Conservation (phyloP, 2,329 filamentous ascomycete genomes). For the Cadophora sp. region DNA sequence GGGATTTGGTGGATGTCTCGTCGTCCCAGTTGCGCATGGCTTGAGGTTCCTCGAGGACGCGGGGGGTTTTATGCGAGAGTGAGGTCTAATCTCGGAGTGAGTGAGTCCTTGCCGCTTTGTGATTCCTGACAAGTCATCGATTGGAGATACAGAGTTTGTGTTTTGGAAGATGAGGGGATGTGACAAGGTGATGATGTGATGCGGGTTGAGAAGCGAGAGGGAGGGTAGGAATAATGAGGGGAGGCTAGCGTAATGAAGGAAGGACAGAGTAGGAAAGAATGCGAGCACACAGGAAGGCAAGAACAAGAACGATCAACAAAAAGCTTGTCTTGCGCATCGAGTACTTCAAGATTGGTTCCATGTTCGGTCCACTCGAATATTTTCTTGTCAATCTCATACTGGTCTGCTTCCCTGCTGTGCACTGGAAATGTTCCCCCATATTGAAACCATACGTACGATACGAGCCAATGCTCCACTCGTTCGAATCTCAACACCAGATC, state of each 20-base stretch:
- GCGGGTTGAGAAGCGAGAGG: not conserved
- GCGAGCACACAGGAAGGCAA: not conserved
- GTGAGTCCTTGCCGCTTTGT: slow-evolving; percentile 15
- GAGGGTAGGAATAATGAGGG: not conserved
- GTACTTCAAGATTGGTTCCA: no score
- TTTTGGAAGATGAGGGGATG: not conserved
- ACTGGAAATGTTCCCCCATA: no score
- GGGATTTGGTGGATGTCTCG: slow-evolving; percentile 11
- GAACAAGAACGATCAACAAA: not conserved
- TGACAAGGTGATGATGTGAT: not conserved
- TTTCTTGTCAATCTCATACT: not conserved
- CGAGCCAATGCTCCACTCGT: not conserved
- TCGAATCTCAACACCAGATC: not conserved
- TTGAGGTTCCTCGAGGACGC: not conserved
- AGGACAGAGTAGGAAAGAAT: not conserved
- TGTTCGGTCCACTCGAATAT: no score
- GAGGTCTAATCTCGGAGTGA: not conserved
- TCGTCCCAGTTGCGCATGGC: slow-evolving; percentile 23
- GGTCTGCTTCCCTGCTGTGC: no score
- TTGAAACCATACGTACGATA: not conserved
- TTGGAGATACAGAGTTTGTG: slow-evolving; percentile 2
- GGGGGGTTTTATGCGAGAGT: not conserved
- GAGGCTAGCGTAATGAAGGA: no score
- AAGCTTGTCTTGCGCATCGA: no score
- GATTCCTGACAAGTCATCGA: not conserved